A percentile compares a stretch with the other conserved stretches of the same genome.
These are phyloP conservation scores for Sporothrix protearum DNA, from an alignment of 2,329 filamentous ascomycete species.

Conservation along the genomic window DNA sequence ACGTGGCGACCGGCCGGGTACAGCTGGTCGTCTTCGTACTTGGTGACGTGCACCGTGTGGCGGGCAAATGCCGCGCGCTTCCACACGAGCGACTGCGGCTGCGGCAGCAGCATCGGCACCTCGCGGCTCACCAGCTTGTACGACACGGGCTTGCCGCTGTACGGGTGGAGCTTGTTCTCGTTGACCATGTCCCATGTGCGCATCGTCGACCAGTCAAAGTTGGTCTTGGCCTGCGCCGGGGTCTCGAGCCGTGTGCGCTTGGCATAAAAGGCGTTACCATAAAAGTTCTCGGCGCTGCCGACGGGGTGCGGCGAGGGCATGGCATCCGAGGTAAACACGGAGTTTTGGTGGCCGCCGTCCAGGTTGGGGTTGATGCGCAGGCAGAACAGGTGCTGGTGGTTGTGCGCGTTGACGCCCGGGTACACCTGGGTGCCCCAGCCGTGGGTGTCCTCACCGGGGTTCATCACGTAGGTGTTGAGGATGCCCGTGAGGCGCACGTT, in stretches of 20 bases:
- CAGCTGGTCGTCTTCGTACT: slow-evolving; percentile 76
- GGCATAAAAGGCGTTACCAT: slow-evolving; percentile 87
- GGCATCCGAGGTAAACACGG: slow-evolving; percentile 79
- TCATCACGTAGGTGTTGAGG: slow-evolving; percentile 84
- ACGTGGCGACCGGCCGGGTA: slow-evolving; percentile 85
- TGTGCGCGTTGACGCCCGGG: slow-evolving; percentile 87
- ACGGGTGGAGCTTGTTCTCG: slow-evolving; percentile 75
- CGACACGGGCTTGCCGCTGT: slow-evolving; percentile 76
- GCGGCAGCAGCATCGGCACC: slow-evolving; percentile 73
- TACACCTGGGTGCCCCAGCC: slow-evolving; percentile 93
- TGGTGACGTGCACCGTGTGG: slow-evolving; percentile 84
- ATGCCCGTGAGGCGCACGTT: slow-evolving; percentile 91
- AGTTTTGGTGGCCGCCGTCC: slow-evolving; percentile 80
- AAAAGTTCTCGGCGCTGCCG: slow-evolving; percentile 76
- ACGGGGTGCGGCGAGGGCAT: slow-evolving; percentile 67
- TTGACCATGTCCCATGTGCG: slow-evolving; percentile 91
- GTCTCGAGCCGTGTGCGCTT: slow-evolving; percentile 77
- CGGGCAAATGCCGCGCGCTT: slow-evolving; percentile 84
- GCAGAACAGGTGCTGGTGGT: slow-evolving; percentile 94
- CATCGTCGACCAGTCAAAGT: slow-evolving; percentile 76
- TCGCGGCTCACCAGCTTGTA: slow-evolving; percentile 92
- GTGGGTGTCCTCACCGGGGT: slow-evolving; percentile 72
- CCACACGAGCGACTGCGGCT: slow-evolving; percentile 78
- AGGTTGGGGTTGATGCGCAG: slow-evolving; percentile 82
- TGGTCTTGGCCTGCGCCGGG: slow-evolving; percentile 63